These are phyloP conservation scores for Trichosporon coremiiforme DNA, from an alignment of 1,284 basidiomycete species.

Conservation along the genomic window DNA sequence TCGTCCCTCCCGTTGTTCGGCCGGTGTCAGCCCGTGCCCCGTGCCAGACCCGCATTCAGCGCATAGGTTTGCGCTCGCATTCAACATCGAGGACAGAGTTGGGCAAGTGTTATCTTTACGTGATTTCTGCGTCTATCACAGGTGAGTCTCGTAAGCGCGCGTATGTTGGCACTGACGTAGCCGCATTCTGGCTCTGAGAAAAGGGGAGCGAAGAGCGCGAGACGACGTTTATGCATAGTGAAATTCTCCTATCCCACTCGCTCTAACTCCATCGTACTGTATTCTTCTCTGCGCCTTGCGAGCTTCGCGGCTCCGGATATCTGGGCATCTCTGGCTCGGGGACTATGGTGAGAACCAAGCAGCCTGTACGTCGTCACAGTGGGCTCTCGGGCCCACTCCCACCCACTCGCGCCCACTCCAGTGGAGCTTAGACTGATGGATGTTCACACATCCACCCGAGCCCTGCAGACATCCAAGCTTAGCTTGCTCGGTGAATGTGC, in stretches of 20 bases:
- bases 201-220: background rate
- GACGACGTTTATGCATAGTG: background rate
- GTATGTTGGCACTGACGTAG: too few species aligned
- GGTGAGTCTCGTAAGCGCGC: background rate
- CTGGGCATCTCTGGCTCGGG: too few species aligned
- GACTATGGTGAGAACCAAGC: too few species aligned
- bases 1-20: background rate
- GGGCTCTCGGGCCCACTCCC: background rate
- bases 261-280: background rate
- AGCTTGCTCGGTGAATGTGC: background rate
- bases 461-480: background rate
- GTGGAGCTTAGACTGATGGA: background rate
- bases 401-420: background rate
- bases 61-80: too few species aligned
- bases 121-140: background rate
- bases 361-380: background rate
- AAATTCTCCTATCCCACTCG: background rate
- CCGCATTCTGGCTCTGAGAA: background rate
- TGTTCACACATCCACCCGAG: background rate
- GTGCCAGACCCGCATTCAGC: background rate
- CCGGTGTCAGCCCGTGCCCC: background rate
- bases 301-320: too few species aligned
- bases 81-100: background rate
- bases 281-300: too few species aligned
- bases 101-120: conserved; percentile 5